phyloP scores from a whole-genome alignment of 805 yeast species.

The Candida nanaspora region DNA sequence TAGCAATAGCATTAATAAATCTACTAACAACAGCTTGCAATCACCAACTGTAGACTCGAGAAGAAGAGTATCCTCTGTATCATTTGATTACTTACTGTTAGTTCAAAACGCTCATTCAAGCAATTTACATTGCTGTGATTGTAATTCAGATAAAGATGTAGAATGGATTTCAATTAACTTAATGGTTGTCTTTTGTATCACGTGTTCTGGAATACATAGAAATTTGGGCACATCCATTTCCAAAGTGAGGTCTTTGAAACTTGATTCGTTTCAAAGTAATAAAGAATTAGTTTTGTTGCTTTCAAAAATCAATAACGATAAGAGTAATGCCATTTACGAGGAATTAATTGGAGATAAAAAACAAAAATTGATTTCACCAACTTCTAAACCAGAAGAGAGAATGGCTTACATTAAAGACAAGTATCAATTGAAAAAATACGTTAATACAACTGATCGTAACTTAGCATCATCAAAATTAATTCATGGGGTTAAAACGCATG shows the following conservation, averaged over 20 bases:
- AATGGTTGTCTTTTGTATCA: slow-evolving; percentile 67
- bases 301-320: slow-evolving; percentile 41
- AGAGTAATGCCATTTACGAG: slow-evolving; percentile 59
- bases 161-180: slow-evolving; percentile 86
- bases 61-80: slow-evolving; percentile 27
- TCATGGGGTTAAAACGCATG: slow-evolving; percentile 45
- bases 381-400: slow-evolving; percentile 39
- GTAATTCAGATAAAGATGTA: slow-evolving; percentile 55
- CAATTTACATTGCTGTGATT: slow-evolving; percentile 71
- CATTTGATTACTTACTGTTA: slow-evolving; percentile 24
- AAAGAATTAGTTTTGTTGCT: slow-evolving; percentile 54
- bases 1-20: too few species aligned
- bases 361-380: slow-evolving; percentile 18
- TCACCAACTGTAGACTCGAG: neutral
- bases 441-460: slow-evolving; percentile 18
- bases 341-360: slow-evolving; percentile 18
- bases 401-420: slow-evolving; percentile 57
- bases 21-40: too few species aligned
- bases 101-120: slow-evolving; percentile 41
- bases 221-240: slow-evolving; percentile 78
- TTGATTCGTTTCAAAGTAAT: slow-evolving; percentile 50
- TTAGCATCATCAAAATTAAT: slow-evolving; percentile 29
- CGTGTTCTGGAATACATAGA: slow-evolving; percentile 85
- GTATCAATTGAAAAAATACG: slow-evolving; percentile 48
- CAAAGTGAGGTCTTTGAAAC: slow-evolving; percentile 68